Evolutionary conservation across 1,139 yeast genomes (phyloP).

Genomic region (Suhomyces anneliseae): DNA sequence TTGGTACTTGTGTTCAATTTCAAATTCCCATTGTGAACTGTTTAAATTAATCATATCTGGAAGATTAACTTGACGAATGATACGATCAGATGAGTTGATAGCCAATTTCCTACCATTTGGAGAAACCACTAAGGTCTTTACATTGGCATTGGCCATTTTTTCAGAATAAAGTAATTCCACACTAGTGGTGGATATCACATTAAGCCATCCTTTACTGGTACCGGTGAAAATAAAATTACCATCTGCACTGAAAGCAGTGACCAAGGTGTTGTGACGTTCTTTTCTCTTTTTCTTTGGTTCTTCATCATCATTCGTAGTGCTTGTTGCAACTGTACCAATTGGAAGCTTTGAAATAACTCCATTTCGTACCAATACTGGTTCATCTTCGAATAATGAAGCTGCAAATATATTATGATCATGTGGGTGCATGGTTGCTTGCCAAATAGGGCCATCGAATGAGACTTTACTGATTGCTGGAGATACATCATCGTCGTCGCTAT

Average conservation of each 20-base stretch:
- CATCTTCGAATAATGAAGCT: conserved; percentile 52
- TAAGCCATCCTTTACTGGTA: conserved; percentile 77
- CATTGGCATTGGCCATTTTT: conserved; percentile 65
- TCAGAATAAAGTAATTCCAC: conserved; percentile 45
- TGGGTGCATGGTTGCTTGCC: conserved; percentile 69
- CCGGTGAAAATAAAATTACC: conserved; percentile 67
- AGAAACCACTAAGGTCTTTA: conserved; percentile 68
- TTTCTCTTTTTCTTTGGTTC: conserved; percentile 20
- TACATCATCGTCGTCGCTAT: conserved; percentile 26
- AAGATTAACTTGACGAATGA: conserved; percentile 67
- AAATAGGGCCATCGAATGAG: conserved; percentile 67
- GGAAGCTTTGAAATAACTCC: conserved; percentile 7
- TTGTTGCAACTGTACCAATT: conserved; percentile 1
- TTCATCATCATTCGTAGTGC: conserved; percentile 20
- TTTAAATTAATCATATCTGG: conserved; percentile 45
- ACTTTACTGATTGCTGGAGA: conserved; percentile 42
- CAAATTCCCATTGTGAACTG: conserved; percentile 49
- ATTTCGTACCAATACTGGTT: conserved; percentile 41
- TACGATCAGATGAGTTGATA: conserved; percentile 78
- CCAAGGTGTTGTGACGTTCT: conserved; percentile 31
- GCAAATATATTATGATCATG: conserved; percentile 40
- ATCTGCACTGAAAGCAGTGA: conserved; percentile 39
- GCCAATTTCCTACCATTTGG: conserved; percentile 70
- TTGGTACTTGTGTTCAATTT: conserved; percentile 79
- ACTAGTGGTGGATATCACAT: conserved; percentile 41